Percentiles rank a stretch among this genome's conserved stretches.
Conservation (phyloP, 2,329 filamentous ascomycete species). For the Trichoderma sp. region DNA sequence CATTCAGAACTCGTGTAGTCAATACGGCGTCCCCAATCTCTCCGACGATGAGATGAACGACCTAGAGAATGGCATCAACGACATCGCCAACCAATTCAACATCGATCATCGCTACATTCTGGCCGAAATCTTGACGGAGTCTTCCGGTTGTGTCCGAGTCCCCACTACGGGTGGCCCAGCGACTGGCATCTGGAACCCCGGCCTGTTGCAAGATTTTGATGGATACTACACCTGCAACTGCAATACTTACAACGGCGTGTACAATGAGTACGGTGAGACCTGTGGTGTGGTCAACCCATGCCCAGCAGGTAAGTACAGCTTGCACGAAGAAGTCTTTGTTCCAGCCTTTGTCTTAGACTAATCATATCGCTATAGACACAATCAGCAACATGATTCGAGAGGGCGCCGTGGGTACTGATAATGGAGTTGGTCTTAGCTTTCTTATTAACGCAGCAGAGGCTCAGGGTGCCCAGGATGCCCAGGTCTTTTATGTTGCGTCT, state of each 20-base stretch:
- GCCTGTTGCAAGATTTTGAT: background rate
- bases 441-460: background rate
- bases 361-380: background rate
- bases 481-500: background rate
- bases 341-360: background rate
- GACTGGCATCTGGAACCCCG: background rate
- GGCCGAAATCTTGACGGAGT: background rate
- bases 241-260: background rate
- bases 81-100: background rate
- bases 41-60: background rate
- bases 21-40: background rate
- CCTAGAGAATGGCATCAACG: background rate
- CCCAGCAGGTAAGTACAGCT: background rate
- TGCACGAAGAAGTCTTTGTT: background rate
- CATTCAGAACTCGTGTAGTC: background rate
- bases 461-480: background rate
- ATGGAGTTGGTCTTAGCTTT: background rate
- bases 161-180: background rate
- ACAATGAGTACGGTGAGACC: background rate
- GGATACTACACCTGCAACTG: background rate
- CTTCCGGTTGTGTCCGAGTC: background rate
- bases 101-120: background rate
- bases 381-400: background rate
- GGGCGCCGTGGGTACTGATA: background rate
- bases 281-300: background rate